phyloP scores from a whole-genome alignment of 75 land plant species.

The Adiantum capillusveneris region DNA sequence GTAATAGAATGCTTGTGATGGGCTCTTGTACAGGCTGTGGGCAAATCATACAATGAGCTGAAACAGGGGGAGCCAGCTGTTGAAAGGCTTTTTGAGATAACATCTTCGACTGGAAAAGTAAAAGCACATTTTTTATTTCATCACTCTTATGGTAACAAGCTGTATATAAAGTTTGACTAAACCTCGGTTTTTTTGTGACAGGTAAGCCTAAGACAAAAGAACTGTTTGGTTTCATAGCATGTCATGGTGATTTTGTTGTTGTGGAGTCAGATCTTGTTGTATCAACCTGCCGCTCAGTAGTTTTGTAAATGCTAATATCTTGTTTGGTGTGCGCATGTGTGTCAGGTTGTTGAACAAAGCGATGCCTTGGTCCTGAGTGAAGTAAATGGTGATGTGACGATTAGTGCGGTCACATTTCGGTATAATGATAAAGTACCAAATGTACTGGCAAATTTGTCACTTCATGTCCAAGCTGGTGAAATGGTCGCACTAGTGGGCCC shows the following conservation, averaged over 20 bases:
- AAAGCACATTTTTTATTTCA: too few species aligned
- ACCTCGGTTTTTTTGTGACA: too few species aligned
- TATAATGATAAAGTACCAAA: slow-evolving; percentile 45
- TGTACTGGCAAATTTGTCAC: slow-evolving; percentile 51
- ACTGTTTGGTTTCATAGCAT: neutral
- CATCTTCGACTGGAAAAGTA: slow-evolving; percentile 30
- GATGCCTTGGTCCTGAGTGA: slow-evolving; percentile 34
- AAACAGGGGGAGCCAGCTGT: slow-evolving; percentile 97
- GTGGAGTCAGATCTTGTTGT: too few species aligned
- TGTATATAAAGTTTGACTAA: too few species aligned
- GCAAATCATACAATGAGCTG: slow-evolving; percentile 90
- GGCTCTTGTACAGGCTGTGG: slow-evolving; percentile 49
- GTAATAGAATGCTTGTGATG: too few species aligned
- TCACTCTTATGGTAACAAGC: too few species aligned
- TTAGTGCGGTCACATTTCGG: slow-evolving; percentile 53
- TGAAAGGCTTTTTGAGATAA: slow-evolving; percentile 78
- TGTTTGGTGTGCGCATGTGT: neutral
- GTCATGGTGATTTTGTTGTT: neutral
- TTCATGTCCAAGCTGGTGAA: slow-evolving; percentile 75
- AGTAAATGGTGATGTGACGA: slow-evolving; percentile 71
- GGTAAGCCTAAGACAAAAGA: neutral
- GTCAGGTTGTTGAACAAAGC: slow-evolving; percentile 52
- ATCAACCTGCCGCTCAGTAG: too few species aligned
- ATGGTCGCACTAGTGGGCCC: slow-evolving; percentile 88
- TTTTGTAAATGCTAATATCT: too few species aligned